phyloP scores from a whole-genome alignment of 192 early-diverging fungal genomes.

The Podila horticola region DNA sequence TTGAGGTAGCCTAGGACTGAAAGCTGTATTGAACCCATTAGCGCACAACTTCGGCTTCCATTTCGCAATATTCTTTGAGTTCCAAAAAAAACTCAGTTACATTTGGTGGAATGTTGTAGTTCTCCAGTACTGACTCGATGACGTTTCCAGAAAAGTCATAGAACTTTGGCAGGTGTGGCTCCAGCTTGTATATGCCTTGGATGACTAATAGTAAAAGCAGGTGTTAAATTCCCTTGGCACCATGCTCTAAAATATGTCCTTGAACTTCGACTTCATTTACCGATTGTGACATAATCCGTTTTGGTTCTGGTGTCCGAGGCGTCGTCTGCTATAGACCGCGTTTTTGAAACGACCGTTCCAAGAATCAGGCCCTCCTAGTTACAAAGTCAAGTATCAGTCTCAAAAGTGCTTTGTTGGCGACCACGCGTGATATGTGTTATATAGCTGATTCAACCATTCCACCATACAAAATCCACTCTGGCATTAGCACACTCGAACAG shows the following conservation, averaged over 20 bases:
- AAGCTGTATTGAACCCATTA: constrained; percentile 11
- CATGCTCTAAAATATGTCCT: background rate
- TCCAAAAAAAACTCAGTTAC: constrained; percentile 4
- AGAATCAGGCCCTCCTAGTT: constrained; percentile 43
- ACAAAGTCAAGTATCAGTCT: no score
- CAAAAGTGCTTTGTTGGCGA: no score
- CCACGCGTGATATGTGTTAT: no score
- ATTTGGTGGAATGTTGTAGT: constrained; percentile 42
- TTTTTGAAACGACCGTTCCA: constrained; percentile 26
- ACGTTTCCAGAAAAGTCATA: constrained; percentile 39
- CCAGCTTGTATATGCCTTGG: constrained; percentile 42
- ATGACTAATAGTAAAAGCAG: constrained; percentile 15
- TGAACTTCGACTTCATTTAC: constrained; percentile 4
- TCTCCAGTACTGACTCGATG: constrained; percentile 20
- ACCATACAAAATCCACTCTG: constrained; percentile 37
- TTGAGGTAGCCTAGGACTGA: constrained; percentile 45
- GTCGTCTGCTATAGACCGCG: constrained; percentile 38
- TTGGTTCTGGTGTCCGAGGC: constrained; percentile 32
- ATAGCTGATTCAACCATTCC: background rate
- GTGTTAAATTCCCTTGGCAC: background rate
- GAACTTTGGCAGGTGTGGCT: constrained; percentile 44
- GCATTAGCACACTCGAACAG: constrained; percentile 50
- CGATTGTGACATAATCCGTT: constrained; percentile 30
- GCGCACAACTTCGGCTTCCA: background rate
- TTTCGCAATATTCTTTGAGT: background rate